Conservation (phyloP, 176 grass and related monocot species). For the Areca catechu region DNA sequence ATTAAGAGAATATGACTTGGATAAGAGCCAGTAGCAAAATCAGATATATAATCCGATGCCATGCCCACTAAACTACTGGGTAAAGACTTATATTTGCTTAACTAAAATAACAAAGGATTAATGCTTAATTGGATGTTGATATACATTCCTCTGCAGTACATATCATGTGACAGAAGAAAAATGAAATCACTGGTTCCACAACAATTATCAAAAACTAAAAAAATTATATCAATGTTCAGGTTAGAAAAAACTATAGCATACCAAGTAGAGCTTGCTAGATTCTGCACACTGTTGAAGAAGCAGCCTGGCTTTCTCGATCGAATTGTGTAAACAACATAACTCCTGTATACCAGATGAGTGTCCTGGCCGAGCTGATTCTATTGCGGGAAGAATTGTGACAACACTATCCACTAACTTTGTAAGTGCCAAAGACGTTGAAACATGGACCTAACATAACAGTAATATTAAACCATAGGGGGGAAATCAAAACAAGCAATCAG, state of each 20-base stretch:
- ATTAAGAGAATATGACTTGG: no score
- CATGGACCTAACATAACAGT: slow-evolving; percentile 51
- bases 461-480: slow-evolving; percentile 4
- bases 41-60: no score
- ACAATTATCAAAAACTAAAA: no score
- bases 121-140: no score
- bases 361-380: slow-evolving; percentile 81
- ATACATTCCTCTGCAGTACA: no score
- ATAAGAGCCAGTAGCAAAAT: no score
- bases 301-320: slow-evolving; percentile 65
- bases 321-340: slow-evolving; percentile 71
- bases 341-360: slow-evolving; percentile 69
- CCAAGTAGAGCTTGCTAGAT: slow-evolving; percentile 90
- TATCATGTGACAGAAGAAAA: no score
- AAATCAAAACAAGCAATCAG: not conserved
- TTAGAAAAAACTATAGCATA: slow-evolving; percentile 23
- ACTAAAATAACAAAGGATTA: no score
- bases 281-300: slow-evolving; percentile 64
- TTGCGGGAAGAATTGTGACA: slow-evolving; percentile 66
- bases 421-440: slow-evolving; percentile 51
- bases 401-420: slow-evolving; percentile 71
- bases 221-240: no score
- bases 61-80: no score
- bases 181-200: no score
- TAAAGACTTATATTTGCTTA: no score